A percentile compares a stretch with the other conserved stretches of the same genome.
Conservation (phyloP, 2,329 filamentous ascomycete genomes). For the Rhexocercosporidium sp. region DNA sequence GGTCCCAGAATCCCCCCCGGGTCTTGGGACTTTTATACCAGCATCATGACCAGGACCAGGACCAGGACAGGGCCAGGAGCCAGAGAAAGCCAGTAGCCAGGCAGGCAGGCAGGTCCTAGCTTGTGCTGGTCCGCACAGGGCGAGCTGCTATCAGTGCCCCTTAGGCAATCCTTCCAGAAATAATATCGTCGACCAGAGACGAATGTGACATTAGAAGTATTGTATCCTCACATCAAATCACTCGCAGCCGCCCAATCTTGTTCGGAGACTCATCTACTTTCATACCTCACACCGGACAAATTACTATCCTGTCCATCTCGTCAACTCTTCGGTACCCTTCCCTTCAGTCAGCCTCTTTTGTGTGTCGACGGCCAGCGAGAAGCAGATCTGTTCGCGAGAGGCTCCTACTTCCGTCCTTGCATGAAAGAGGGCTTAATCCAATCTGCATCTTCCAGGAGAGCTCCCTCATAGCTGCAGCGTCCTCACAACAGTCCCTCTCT, state of each 20-base stretch:
- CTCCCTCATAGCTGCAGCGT: slow-evolving; percentile 18
- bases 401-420: slow-evolving; percentile 33
- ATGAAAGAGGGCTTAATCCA: slow-evolving; percentile 24
- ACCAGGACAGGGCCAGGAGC: not conserved
- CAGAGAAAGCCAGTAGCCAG: not conserved
- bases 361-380: slow-evolving; percentile 14
- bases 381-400: slow-evolving; percentile 18
- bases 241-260: slow-evolving; percentile 10
- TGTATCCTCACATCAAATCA: not conserved
- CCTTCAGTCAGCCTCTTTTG: slow-evolving; percentile 16
- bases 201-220: not conserved
- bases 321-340: not conserved
- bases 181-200: slow-evolving; percentile 14
- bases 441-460: slow-evolving; percentile 27
- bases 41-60: not conserved
- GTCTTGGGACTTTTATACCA: slow-evolving; percentile 4
- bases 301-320: not conserved
- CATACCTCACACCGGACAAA: not conserved
- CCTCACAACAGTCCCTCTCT: slow-evolving; percentile 12
- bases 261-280: not conserved
- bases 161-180: slow-evolving; percentile 21
- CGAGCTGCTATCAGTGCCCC: slow-evolving; percentile 23
- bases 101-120: slow-evolving; percentile 4
- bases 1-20: slow-evolving; percentile 7
- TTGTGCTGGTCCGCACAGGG: slow-evolving; percentile 22